Base-by-base conservation (phyloP, 192 early-diverging fungal genomes). In the Dispira simplex region DNA sequence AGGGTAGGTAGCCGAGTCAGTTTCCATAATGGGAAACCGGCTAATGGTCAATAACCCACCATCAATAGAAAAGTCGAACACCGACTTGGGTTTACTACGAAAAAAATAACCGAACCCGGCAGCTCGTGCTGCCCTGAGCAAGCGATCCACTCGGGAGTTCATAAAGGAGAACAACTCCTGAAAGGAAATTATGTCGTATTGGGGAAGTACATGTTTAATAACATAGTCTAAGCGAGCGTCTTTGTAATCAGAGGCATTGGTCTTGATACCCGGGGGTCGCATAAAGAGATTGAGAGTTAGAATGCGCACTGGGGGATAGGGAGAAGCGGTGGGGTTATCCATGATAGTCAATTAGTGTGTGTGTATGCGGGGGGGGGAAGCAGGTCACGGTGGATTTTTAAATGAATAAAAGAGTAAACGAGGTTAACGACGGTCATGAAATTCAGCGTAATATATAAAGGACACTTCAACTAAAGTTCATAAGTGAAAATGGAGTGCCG, bases 91-190 rank as follows among this genome's bases (percentile, higher is more conserved):
- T 45, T 75, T 74, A 16, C 78, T 83, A 13, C 75, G 76, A 23
- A 85, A 69, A 57, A 78, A 79, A 64, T 79, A 80, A 62, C 75
- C 79, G 64, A 85, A 90, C 28, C 90, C 90, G 3, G 74, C 54
- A 63, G 79, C 70, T 55, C 78, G 70, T 2, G 88, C 90, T 44
- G 74, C 74, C n/a, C 63, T 66, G 32, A 90, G 66, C 44, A 92
- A 62, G 27, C 73, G 67, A 48, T 80, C 77, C 8, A 90, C 76
- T 11, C 76, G 64, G 20, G 78, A 78, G 8, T 69, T 73, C 3
- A 79, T 88, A 68, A 82, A 92, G 28, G 85, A 82, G 76, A 86
- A 92, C 62, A 86, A 77, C 65, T 92, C 90, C 67, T 92, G 90
- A 64, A 92, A 74, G 56, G 80, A 78, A 25, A 92, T 78, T 25